Percentiles rank a stretch among this genome's conserved stretches.
Conservation (phyloP, 2,329 filamentous ascomycete genomes). For the Mycogone perniciosa region DNA sequence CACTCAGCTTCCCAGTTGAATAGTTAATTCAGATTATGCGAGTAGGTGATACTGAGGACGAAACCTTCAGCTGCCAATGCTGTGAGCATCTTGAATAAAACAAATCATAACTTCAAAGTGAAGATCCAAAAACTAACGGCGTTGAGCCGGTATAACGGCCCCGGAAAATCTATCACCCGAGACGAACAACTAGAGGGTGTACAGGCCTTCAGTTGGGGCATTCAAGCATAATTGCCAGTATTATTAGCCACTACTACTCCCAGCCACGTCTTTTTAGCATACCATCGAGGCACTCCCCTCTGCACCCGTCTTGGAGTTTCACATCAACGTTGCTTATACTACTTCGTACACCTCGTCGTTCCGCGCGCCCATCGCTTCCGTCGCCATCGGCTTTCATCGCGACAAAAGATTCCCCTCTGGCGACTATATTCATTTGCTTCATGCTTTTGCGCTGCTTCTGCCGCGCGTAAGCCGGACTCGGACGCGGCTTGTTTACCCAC, state of each 20-base stretch:
- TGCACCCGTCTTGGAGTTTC: constrained; percentile 19
- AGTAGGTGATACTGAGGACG: too few relatives aligned
- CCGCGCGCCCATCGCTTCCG: constrained; percentile 18
- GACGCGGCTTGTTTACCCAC: constrained; percentile 28
- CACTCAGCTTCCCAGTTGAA: too few relatives aligned
- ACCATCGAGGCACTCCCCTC: constrained; percentile 22
- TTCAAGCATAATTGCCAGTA: background rate
- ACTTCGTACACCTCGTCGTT: constrained; percentile 14
- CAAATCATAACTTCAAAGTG: too few relatives aligned
- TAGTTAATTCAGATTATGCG: too few relatives aligned
- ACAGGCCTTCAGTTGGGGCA: too few relatives aligned
- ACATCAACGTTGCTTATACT: constrained; percentile 12
- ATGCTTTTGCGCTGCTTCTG: constrained; percentile 24
- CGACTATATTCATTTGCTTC: constrained; percentile 22
- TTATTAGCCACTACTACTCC: constrained; percentile 18
- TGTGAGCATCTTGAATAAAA: too few relatives aligned
- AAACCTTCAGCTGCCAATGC: too few relatives aligned
- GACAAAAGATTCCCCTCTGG: constrained; percentile 16
- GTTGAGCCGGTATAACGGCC: too few relatives aligned
- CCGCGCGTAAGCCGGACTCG: constrained; percentile 25
- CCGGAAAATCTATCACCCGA: too few relatives aligned
- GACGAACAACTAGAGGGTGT: too few relatives aligned
- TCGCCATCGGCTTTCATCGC: constrained; percentile 22
- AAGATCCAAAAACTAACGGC: too few relatives aligned
- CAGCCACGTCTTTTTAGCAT: constrained; percentile 36